A percentile compares a stretch with the other conserved stretches of the same genome.
phyloP scores from a whole-genome alignment of 148 eudicot genomes.

The Vaccinium corymbosum region DNA sequence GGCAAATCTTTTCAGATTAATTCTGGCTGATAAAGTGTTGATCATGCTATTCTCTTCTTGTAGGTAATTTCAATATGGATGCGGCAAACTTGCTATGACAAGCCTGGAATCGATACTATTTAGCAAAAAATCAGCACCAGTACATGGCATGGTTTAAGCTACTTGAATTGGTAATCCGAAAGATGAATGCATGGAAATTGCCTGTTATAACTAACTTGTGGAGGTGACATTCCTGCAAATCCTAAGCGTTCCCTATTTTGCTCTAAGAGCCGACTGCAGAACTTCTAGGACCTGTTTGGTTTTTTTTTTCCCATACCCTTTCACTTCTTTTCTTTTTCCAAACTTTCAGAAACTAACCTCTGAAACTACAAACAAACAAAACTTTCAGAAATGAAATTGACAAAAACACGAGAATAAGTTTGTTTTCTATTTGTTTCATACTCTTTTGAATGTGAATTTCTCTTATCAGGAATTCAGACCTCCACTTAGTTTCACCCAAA shows the following conservation, averaged over 20 bases:
- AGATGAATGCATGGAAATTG: background rate
- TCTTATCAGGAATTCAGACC: background rate
- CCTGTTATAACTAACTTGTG: background rate
- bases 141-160: background rate
- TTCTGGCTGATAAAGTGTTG: conserved; percentile 1
- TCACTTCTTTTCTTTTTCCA: background rate
- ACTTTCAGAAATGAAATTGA: conserved; percentile 2
- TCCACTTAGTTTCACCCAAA: too few species aligned
- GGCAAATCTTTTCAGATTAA: background rate
- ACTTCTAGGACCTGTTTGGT: conserved; percentile 16
- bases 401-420: background rate
- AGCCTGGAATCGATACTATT: background rate
- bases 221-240: conserved; percentile 4
- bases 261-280: background rate
- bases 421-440: background rate
- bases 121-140: background rate
- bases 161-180: conserved; percentile 1
- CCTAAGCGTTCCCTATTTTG: background rate
- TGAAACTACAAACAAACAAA: background rate
- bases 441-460: background rate
- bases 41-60: background rate
- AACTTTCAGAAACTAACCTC: background rate
- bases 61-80: background rate
- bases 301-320: background rate
- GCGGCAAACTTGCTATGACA: background rate